Percentiles rank a stretch among this genome's conserved stretches.
These are phyloP conservation scores for Silene coronaria DNA, from an alignment of 179 eudicot species.

Conservation along the genomic window DNA sequence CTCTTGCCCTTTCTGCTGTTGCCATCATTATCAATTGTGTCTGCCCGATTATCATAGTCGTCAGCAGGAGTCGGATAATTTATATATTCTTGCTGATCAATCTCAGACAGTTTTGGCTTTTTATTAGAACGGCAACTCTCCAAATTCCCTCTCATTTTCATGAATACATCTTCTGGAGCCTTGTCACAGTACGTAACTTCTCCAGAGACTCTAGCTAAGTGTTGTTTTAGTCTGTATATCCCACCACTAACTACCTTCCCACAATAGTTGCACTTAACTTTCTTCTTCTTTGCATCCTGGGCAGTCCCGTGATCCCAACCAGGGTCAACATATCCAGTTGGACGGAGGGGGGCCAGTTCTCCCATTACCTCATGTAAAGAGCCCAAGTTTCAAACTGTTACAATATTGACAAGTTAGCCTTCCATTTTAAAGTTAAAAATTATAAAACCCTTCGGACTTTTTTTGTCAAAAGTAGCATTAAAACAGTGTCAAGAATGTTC, in stretches of 20 bases:
- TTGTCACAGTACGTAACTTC: slow-evolving; percentile 92
- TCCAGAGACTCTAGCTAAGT: slow-evolving; percentile 83
- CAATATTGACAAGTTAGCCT: background rate
- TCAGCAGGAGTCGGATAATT: slow-evolving; percentile 61
- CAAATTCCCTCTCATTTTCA: slow-evolving; percentile 75
- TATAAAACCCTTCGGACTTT: background rate
- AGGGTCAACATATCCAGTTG: slow-evolving; percentile 66
- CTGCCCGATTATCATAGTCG: slow-evolving; percentile 42
- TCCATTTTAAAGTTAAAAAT: background rate
- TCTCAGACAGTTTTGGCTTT: slow-evolving; percentile 55
- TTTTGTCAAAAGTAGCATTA: background rate
- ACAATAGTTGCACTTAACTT: slow-evolving; percentile 90
- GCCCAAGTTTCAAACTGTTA: slow-evolving; percentile 19
- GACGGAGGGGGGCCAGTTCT: slow-evolving; percentile 55
- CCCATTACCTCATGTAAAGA: slow-evolving; percentile 33
- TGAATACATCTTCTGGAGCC: slow-evolving; percentile 76
- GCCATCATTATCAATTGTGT: slow-evolving; percentile 30
- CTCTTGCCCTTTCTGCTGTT: slow-evolving; percentile 69
- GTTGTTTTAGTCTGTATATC: slow-evolving; percentile 86
- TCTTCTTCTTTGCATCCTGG: slow-evolving; percentile 87
- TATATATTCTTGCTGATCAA: slow-evolving; percentile 56
- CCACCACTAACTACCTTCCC: slow-evolving; percentile 97
- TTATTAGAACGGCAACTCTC: slow-evolving; percentile 70
- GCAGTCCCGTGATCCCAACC: slow-evolving; percentile 98
- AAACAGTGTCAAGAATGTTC: background rate